A percentile compares a stretch with the other conserved stretches of the same genome.
Conservation (phyloP, 768 basidiomycete genomes). For the Naematelia aurantialba region DNA sequence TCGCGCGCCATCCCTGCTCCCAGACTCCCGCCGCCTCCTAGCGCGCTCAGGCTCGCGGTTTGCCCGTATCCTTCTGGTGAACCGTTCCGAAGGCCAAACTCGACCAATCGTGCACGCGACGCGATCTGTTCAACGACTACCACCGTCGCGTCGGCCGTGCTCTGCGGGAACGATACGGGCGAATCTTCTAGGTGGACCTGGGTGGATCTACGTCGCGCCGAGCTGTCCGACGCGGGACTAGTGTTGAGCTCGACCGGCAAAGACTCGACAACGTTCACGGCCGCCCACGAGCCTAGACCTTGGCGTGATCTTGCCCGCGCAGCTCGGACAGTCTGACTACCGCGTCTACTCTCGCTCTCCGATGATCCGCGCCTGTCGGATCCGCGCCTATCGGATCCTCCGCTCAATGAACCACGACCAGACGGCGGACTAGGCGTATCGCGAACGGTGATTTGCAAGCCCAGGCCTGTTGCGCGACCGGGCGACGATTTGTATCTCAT, state of each 20-base stretch:
- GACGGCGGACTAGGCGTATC: neutral
- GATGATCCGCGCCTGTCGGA: neutral
- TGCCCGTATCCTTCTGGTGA: neutral
- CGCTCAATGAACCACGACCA: neutral
- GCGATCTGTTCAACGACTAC: neutral
- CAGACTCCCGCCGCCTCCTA: neutral
- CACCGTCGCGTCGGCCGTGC: neutral
- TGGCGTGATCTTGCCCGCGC: neutral
- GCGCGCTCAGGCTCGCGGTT: neutral
- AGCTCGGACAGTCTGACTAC: neutral
- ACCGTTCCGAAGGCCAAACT: neutral
- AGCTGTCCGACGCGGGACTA: conserved; percentile 1
- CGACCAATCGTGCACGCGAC: conserved; percentile 3
- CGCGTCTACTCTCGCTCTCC: conserved; percentile 11
- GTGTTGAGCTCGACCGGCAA: conserved; percentile 14
- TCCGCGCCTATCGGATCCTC: conserved; percentile 8
- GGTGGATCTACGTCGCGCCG: neutral
- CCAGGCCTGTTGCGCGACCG: conserved; percentile 23
- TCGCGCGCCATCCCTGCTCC: neutral
- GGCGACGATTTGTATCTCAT: conserved; percentile 37
- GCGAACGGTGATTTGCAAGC: conserved; percentile 30
- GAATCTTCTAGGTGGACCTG: conserved; percentile 5
- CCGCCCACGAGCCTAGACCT: conserved; percentile 23
- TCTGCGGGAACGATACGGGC: conserved; percentile 3
- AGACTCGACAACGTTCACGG: conserved; percentile 26